A percentile compares a stretch with the other conserved stretches of the same genome.
These are phyloP conservation scores for Pleurotus salmoneostramineus DNA, from an alignment of 768 basidiomycete genomes.

Conservation along the genomic window DNA sequence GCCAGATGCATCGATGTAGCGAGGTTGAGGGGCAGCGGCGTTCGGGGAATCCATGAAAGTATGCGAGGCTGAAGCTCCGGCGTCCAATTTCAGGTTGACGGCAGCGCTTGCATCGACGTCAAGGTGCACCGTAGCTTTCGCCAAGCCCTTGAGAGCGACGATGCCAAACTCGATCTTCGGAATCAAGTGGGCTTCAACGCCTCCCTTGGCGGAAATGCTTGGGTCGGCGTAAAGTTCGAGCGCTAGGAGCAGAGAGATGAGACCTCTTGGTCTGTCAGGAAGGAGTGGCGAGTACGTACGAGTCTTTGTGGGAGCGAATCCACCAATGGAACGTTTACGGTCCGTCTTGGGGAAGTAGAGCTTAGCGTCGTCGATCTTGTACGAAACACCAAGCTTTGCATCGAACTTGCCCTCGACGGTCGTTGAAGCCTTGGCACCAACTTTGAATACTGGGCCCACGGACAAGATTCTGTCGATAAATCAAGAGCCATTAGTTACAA, in stretches of 20 bases:
- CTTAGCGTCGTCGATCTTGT: slow-evolving; percentile 24
- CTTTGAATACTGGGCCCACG: slow-evolving; percentile 35
- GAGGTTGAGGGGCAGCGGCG: too few species aligned
- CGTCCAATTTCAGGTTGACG: slow-evolving; percentile 18
- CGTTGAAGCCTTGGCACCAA: slow-evolving; percentile 23
- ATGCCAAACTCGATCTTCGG: slow-evolving; percentile 16
- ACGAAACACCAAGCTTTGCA: slow-evolving; percentile 25
- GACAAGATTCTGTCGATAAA: slow-evolving; percentile 25
- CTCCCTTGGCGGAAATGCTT: slow-evolving; percentile 20
- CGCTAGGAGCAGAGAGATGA: slow-evolving; percentile 12
- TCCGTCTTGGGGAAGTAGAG: slow-evolving; percentile 32
- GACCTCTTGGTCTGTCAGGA: background rate
- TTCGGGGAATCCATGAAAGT: background rate
- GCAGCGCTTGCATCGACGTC: slow-evolving; percentile 23
- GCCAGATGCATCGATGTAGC: background rate
- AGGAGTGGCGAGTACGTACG: slow-evolving; percentile 18
- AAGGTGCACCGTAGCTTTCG: slow-evolving; percentile 14
- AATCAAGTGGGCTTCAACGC: slow-evolving; percentile 30
- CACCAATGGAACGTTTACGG: slow-evolving; percentile 16
- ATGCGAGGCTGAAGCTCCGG: slow-evolving; percentile 8
- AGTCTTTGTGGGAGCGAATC: slow-evolving; percentile 21
- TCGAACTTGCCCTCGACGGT: slow-evolving; percentile 27
- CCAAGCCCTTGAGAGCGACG: slow-evolving; percentile 4
- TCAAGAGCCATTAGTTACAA: background rate
- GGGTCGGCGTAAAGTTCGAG: slow-evolving; percentile 28